Evolutionary conservation across 345 rosid genomes (phyloP), one percentile per base, ranked within the genome.

Genomic region (Moringa oleifera): DNA sequence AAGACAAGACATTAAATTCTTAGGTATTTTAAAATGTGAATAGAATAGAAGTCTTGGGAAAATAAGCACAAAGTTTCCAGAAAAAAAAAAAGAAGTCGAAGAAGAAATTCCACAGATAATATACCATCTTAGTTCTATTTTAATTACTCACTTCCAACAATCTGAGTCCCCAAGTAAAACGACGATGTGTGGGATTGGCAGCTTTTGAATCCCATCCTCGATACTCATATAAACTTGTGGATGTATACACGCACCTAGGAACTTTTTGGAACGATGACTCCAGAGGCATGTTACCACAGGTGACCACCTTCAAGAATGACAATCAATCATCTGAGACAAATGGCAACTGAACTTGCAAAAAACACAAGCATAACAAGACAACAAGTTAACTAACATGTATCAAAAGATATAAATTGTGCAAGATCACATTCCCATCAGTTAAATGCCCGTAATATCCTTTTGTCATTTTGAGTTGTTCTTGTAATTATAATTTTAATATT

Each of bases 161-260:
- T 67, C 89, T 74, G 25, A 85, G 83, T 33, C 91, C 90, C 95
- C 90, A 85, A 11, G 86, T 80, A 67, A 88, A 85, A 49, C 85
- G 84, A 24, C 80, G 91, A 73, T 88, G 95, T 9, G 80, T 81
- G 47, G 89, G 82, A 61, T 83, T 85, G 59, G 86, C 91, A 59
- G 89, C 84, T 74, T 85, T 88, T 22, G 95, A 88, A 69, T 77
- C 86, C 89, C 91, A 88, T 66, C 89, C 89, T 47, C 95, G 83
- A 64, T 88, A 88, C 77, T 88, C 95, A 1, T 81, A 85, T 55
- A 88, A 72, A 66, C 85, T 79, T 45, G 95, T 85, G 46, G 91
- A 85, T 19, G 95, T 87, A 65, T 85, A 87, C 28, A 87, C 88
- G 61, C 95, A 87, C 77, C 95, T 71, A 20, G 95, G 91, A 66